Percentiles rank a stretch among this genome's conserved stretches.
phyloP scores from a whole-genome alignment of 2,329 filamentous ascomycete genomes.

The Sclerotinia subarctica region DNA sequence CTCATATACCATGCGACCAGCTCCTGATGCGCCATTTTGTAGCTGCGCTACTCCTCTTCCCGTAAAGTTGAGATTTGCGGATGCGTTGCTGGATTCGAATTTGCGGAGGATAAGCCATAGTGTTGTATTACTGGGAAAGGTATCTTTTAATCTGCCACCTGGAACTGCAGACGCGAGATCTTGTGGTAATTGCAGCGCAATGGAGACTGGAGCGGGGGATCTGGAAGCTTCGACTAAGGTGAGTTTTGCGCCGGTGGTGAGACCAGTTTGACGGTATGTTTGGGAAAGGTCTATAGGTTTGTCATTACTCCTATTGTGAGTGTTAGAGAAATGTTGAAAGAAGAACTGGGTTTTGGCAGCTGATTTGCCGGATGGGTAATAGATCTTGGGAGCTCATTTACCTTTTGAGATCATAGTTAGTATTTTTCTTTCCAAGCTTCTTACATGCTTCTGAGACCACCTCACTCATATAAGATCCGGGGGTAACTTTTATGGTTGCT shows the following conservation, averaged over 20 bases:
- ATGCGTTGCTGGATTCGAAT: constrained; percentile 69
- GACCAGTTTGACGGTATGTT: constrained; percentile 77
- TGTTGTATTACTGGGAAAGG: constrained; percentile 82
- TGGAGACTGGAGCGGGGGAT: constrained; percentile 78
- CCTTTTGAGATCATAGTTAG: constrained; percentile 74
- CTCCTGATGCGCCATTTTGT: constrained; percentile 48
- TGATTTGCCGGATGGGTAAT: not conserved
- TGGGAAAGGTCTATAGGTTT: constrained; percentile 83
- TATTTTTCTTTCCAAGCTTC: constrained; percentile 61
- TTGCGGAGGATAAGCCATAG: constrained; percentile 88
- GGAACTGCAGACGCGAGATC: constrained; percentile 62
- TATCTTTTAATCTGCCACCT: constrained; percentile 70
- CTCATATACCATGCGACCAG: constrained; percentile 84
- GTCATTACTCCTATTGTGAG: constrained; percentile 64
- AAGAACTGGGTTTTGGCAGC: not conserved
- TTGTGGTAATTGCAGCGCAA: constrained; percentile 81
- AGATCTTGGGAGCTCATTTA: constrained; percentile 41
- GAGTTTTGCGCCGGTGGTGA: constrained; percentile 82
- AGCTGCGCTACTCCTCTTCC: constrained; percentile 71
- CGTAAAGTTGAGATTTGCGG: constrained; percentile 73
- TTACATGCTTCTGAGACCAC: constrained; percentile 82
- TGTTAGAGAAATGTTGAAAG: constrained; percentile 6
- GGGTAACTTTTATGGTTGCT: constrained; percentile 77
- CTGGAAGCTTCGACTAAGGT: constrained; percentile 86
- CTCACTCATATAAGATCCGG: constrained; percentile 77